Percentiles rank a stretch among this genome's conserved stretches.
Conservation (phyloP, 2,329 filamentous ascomycete genomes). For the Aspergillus thermomutatus region DNA sequence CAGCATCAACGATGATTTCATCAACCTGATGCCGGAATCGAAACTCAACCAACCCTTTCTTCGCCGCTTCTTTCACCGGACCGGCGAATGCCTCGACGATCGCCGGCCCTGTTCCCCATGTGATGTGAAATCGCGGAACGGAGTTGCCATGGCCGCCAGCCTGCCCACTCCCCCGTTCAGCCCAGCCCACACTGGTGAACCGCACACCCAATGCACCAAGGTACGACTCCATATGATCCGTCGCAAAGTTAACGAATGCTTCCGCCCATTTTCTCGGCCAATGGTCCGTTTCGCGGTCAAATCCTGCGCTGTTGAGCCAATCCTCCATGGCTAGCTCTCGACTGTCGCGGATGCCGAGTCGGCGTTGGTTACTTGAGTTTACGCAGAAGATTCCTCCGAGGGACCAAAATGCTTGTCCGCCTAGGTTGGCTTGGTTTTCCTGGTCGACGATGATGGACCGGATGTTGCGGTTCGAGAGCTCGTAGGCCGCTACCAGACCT, state of each 20-base stretch:
- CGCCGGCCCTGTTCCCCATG: conserved; percentile 61
- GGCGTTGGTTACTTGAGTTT: conserved; percentile 55
- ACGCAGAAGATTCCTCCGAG: conserved; percentile 61
- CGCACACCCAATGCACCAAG: conserved; percentile 52
- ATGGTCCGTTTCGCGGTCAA: conserved; percentile 55
- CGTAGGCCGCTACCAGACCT: conserved; percentile 30
- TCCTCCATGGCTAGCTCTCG: conserved; percentile 57
- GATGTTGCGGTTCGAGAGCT: conserved; percentile 25
- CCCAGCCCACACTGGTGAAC: conserved; percentile 59
- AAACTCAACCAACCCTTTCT: conserved; percentile 54
- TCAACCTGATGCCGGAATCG: conserved; percentile 57
- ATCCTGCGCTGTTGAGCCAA: conserved; percentile 57
- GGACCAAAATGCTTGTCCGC: conserved; percentile 47
- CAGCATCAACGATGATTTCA: conserved; percentile 52
- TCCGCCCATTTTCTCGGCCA: conserved; percentile 63
- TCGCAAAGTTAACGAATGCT: conserved; percentile 61
- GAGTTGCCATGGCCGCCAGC: conserved; percentile 61
- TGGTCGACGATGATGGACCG: conserved; percentile 49
- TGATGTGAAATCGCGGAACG: conserved; percentile 61
- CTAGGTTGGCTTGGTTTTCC: conserved; percentile 55
- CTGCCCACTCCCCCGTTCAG: conserved; percentile 56
- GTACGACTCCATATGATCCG: conserved; percentile 58
- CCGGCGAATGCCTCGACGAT: conserved; percentile 57
- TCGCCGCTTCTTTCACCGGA: conserved; percentile 52
- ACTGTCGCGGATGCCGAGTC: conserved; percentile 57